Evolutionary conservation across 2,329 filamentous ascomycete genomes (phyloP).

Genomic region (Domatiomyces catenatus): DNA sequence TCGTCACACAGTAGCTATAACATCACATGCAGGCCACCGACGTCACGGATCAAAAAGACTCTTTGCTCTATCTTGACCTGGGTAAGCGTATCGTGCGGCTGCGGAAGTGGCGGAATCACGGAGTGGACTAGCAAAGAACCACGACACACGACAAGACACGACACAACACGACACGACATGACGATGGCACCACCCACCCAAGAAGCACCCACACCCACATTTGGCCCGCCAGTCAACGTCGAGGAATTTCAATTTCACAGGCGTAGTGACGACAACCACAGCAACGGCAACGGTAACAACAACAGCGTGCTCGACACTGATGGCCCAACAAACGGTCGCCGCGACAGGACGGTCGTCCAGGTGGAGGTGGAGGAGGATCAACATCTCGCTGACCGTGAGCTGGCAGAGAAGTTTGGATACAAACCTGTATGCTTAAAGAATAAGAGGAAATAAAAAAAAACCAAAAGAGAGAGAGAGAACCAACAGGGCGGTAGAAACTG

Average conservation of each 20-base stretch:
- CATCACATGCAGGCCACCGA: slow-evolving; percentile 9
- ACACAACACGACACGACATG: no score
- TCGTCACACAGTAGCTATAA: neutral
- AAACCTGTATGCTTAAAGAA: slow-evolving; percentile 17
- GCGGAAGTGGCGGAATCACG: slow-evolving; percentile 10
- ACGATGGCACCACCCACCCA: neutral
- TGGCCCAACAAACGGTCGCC: slow-evolving; percentile 10
- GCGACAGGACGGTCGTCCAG: slow-evolving; percentile 9
- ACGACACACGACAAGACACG: no score
- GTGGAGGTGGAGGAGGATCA: slow-evolving; percentile 18
- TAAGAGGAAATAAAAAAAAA: no score
- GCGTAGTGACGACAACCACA: no score
- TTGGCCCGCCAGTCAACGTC: slow-evolving; percentile 3
- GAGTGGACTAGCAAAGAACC: no score
- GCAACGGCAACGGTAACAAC: no score
- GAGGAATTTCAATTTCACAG: slow-evolving; percentile 6
- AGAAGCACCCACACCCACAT: neutral
- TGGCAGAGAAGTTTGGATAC: slow-evolving; percentile 22
- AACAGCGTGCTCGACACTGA: slow-evolving; percentile 10
- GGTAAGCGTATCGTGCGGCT: slow-evolving; percentile 12
- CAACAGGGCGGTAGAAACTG: no score
- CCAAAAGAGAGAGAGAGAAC: no score
- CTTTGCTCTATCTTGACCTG: slow-evolving; percentile 6
- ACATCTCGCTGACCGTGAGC: slow-evolving; percentile 17
- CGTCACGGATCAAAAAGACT: slow-evolving; percentile 4